Conservation (phyloP, 1,284 basidiomycete species). For the Cutaneotrichosporon spelunceum region DNA sequence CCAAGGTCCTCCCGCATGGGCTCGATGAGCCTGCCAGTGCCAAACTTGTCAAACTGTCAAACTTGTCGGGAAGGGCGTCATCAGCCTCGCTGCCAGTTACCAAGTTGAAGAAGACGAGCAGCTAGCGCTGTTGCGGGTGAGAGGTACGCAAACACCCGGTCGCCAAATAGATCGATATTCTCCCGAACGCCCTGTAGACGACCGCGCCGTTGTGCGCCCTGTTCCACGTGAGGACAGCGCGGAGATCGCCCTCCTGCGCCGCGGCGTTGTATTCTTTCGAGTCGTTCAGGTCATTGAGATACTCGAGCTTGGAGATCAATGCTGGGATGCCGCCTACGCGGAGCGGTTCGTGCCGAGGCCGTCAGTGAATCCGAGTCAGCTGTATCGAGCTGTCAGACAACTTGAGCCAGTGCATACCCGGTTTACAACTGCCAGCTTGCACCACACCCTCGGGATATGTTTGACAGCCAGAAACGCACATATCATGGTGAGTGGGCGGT, state of each 20-base stretch:
- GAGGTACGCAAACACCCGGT: constrained; percentile 61
- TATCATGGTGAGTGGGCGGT: background rate
- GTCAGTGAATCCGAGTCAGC: background rate
- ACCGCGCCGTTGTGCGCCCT: constrained; percentile 60
- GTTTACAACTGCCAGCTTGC: constrained; percentile 64
- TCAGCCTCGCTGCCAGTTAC: constrained; percentile 3
- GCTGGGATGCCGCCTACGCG: constrained; percentile 54
- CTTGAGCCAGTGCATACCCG: constrained; percentile 45
- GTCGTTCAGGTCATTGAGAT: constrained; percentile 59
- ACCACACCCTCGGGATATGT: constrained; percentile 54
- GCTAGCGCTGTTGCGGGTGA: no score
- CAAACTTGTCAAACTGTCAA: constrained; percentile 1
- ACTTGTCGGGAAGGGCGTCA: constrained; percentile 10
- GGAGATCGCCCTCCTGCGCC: constrained; percentile 56
- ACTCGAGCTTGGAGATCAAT: constrained; percentile 52
- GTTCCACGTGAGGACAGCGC: constrained; percentile 57
- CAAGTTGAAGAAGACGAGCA: constrained; percentile 60
- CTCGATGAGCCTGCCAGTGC: background rate
- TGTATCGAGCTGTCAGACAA: background rate
- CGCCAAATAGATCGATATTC: constrained; percentile 55
- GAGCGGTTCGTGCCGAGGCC: constrained; percentile 31
- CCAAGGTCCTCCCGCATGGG: background rate
- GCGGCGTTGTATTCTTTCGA: constrained; percentile 63
- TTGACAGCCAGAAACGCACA: background rate
- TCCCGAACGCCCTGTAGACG: constrained; percentile 61